phyloP scores from a whole-genome alignment of 805 yeast species.

The Wickerhamomyces chaumierensis region DNA sequence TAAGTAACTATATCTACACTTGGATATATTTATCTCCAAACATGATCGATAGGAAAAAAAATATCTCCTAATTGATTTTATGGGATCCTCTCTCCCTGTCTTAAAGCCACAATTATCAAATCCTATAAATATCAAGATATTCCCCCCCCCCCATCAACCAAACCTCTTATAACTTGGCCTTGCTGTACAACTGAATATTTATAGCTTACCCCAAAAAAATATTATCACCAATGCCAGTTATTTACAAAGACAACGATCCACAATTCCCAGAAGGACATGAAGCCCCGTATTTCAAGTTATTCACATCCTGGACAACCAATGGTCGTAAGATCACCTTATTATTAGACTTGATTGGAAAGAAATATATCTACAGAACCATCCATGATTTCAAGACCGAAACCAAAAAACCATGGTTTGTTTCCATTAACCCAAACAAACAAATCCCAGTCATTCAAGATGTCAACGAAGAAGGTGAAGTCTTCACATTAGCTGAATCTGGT shows the following conservation, averaged over 20 bases:
- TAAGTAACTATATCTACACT: no score
- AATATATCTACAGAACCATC: constrained; percentile 24
- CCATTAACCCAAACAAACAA: constrained; percentile 49
- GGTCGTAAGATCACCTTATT: constrained; percentile 27
- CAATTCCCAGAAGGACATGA: constrained; percentile 9
- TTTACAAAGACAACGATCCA: constrained; percentile 8
- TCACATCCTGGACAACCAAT: constrained; percentile 28
- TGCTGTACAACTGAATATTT: no score
- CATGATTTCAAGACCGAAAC: constrained; percentile 33
- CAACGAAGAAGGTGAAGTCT: constrained; percentile 25
- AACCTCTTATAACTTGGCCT: no score
- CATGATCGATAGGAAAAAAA: no score
- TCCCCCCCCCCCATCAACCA: no score
- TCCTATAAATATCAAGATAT: no score
- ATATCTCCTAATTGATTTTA: no score
- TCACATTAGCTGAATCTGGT: constrained; percentile 43
- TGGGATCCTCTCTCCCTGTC: no score
- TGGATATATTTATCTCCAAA: no score
- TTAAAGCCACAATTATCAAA: no score
- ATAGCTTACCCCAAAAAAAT: no score
- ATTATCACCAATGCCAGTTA: constrained; percentile 1
- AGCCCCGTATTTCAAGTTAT: constrained; percentile 32
- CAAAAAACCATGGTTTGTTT: constrained; percentile 44
- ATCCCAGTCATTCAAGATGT: constrained; percentile 40
- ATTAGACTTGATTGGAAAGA: constrained; percentile 23